phyloP scores from a whole-genome alignment of 345 rosid species.

The Pugionium dolabratum region DNA sequence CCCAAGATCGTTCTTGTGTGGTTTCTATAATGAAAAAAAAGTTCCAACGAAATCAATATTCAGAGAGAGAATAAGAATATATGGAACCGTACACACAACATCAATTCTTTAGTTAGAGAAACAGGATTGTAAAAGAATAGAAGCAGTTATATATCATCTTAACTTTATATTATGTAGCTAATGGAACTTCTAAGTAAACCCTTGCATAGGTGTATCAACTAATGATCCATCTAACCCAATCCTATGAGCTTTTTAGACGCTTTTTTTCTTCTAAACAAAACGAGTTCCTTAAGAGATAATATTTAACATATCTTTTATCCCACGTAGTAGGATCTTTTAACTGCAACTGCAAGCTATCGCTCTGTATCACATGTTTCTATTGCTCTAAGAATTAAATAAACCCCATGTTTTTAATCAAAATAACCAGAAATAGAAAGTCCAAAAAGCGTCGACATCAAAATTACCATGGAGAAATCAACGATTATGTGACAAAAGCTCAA shows the following conservation, averaged over 20 bases:
- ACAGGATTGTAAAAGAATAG: slow-evolving; percentile 18
- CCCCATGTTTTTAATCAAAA: neutral
- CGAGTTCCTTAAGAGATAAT: slow-evolving; percentile 13
- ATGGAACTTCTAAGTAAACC: slow-evolving; percentile 30
- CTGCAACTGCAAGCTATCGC: neutral
- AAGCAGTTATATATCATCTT: neutral
- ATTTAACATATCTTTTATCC: slow-evolving; percentile 4
- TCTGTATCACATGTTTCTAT: slow-evolving; percentile 29
- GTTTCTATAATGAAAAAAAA: slow-evolving; percentile 7
- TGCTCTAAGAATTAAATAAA: neutral
- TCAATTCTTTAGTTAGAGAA: slow-evolving; percentile 13
- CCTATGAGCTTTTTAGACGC: slow-evolving; percentile 28
- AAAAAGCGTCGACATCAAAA: neutral
- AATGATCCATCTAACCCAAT: slow-evolving; percentile 16
- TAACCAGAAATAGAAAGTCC: slow-evolving; percentile 15
- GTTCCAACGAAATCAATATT: slow-evolving; percentile 3
- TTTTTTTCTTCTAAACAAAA: slow-evolving; percentile 12
- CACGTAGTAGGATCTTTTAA: slow-evolving; percentile 8
- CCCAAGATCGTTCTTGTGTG: slow-evolving; percentile 5
- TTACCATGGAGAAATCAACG: slow-evolving; percentile 13
- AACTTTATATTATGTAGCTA: too few relatives aligned
- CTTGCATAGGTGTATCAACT: slow-evolving; percentile 22
- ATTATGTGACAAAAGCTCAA: slow-evolving; percentile 4
- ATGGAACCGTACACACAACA: slow-evolving; percentile 29
- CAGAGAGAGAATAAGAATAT: slow-evolving; percentile 21